Conservation (phyloP, 257 asterid species). For the Petunia secreta region DNA sequence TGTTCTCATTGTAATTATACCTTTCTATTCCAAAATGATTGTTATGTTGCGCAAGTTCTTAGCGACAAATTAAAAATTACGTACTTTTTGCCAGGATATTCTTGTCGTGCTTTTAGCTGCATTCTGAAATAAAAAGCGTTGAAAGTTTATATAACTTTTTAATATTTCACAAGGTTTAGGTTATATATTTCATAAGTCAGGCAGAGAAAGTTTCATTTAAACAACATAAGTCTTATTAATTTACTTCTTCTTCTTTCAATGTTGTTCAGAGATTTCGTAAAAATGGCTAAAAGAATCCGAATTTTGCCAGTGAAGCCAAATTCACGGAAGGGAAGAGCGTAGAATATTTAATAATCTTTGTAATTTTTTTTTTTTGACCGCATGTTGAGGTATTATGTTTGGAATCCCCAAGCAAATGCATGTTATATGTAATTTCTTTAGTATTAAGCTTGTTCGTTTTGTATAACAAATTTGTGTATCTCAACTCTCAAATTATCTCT, state of each 20-base stretch:
- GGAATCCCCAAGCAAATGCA: background rate
- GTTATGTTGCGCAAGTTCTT: background rate
- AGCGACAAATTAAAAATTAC: too few relatives aligned
- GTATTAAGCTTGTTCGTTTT: background rate
- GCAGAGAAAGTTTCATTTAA: too few relatives aligned
- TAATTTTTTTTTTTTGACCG: background rate
- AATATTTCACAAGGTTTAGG: too few relatives aligned
- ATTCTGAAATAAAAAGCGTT: too few relatives aligned
- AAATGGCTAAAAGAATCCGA: constrained; percentile 80
- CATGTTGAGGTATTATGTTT: background rate
- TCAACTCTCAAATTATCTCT: background rate
- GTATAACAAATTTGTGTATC: background rate
- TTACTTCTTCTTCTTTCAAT: background rate
- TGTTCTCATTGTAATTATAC: background rate
- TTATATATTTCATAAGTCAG: too few relatives aligned
- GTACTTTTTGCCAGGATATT: too few relatives aligned
- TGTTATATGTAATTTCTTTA: background rate
- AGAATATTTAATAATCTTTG: constrained; percentile 26
- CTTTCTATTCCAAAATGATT: background rate
- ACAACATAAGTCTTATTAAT: background rate
- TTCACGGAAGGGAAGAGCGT: constrained; percentile 48
- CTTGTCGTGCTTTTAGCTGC: too few relatives aligned
- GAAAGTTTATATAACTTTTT: too few relatives aligned
- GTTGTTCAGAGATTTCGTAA: constrained; percentile 67
- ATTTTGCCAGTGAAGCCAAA: constrained; percentile 65